These are phyloP conservation scores for Entoloma clypeatum DNA, from an alignment of 1,284 basidiomycete genomes.

Conservation along the genomic window DNA sequence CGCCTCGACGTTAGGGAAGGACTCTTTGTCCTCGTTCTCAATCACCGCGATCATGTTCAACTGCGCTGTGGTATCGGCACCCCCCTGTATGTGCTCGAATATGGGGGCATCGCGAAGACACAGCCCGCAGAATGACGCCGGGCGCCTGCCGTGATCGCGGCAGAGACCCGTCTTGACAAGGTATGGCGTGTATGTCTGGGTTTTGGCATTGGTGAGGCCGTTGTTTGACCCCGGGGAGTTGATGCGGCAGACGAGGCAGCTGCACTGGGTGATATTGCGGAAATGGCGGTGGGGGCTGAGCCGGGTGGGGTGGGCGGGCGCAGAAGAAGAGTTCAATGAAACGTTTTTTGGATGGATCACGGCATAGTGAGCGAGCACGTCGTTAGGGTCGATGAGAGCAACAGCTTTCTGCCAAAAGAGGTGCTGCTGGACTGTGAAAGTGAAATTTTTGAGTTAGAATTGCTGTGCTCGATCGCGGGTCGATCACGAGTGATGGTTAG, in stretches of 20 bases:
- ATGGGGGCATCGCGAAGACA: conserved; percentile 60
- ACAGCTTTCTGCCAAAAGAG: conserved; percentile 57
- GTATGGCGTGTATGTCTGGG: conserved; percentile 35
- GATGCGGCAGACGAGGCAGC: conserved; percentile 67
- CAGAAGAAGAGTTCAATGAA: conserved; percentile 24
- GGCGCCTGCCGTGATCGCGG: conserved; percentile 55
- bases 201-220: conserved; percentile 51
- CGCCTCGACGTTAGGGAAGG: conserved; percentile 58
- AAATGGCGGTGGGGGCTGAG: conserved; percentile 39
- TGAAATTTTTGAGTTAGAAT: conserved; percentile 9
- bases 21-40: conserved; percentile 68
- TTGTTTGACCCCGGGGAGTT: conserved; percentile 49
- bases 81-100: conserved; percentile 28
- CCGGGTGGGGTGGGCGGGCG: conserved; percentile 23
- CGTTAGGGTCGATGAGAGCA: conserved; percentile 49
- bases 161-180: conserved; percentile 53
- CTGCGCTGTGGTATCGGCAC: conserved; percentile 24
- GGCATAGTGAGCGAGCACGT: conserved; percentile 35
- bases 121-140: conserved; percentile 54
- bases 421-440: conserved; percentile 48
- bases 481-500: conserved; percentile 6
- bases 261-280: conserved; percentile 34
- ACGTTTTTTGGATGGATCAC: conserved; percentile 25
- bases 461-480: not conserved
- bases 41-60: conserved; percentile 45